Percentiles rank a stretch among this genome's conserved stretches.
Evolutionary conservation across 768 basidiomycete species (phyloP).

Genomic region (Psilocybe cyanescens): DNA sequence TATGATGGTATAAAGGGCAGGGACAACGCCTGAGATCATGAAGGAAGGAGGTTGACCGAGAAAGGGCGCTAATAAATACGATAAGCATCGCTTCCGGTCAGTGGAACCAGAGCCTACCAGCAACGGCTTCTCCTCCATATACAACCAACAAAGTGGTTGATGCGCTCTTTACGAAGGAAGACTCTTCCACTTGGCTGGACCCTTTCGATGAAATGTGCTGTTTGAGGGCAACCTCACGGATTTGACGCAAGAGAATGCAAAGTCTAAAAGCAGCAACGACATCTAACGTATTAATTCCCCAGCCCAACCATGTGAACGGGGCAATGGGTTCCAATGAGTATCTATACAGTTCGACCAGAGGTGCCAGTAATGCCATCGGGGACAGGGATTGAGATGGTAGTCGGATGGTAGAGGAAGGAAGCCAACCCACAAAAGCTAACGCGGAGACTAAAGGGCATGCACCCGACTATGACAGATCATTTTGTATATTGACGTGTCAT

Average conservation of each 20-base stretch:
- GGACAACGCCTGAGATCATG: conserved; percentile 71
- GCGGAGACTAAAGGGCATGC: too few relatives aligned
- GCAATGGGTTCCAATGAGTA: conserved; percentile 60
- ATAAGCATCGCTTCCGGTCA: conserved; percentile 4
- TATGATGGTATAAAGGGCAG: conserved; percentile 59
- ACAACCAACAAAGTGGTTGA: conserved; percentile 68
- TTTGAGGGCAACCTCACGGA: conserved; percentile 47
- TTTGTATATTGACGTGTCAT: too few relatives aligned
- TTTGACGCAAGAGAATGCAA: conserved; percentile 69
- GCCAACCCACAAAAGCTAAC: too few relatives aligned
- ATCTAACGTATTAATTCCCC: conserved; percentile 65
- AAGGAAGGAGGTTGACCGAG: conserved; percentile 77
- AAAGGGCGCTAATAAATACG: conserved; percentile 52
- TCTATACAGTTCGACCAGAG: conserved; percentile 55
- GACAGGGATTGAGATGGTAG: conserved; percentile 6
- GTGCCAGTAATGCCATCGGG: conserved; percentile 39
- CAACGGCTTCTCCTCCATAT: conserved; percentile 78
- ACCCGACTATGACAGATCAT: too few relatives aligned
- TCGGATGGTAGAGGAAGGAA: background rate
- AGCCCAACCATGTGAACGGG: conserved; percentile 70
- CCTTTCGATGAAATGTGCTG: conserved; percentile 49
- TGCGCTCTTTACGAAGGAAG: conserved; percentile 61
- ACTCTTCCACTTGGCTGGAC: conserved; percentile 42
- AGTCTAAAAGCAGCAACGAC: conserved; percentile 69
- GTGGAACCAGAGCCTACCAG: conserved; percentile 44